Evolutionary conservation across 2,329 filamentous ascomycete species (phyloP).

Genomic region (Venturia nashicola): DNA sequence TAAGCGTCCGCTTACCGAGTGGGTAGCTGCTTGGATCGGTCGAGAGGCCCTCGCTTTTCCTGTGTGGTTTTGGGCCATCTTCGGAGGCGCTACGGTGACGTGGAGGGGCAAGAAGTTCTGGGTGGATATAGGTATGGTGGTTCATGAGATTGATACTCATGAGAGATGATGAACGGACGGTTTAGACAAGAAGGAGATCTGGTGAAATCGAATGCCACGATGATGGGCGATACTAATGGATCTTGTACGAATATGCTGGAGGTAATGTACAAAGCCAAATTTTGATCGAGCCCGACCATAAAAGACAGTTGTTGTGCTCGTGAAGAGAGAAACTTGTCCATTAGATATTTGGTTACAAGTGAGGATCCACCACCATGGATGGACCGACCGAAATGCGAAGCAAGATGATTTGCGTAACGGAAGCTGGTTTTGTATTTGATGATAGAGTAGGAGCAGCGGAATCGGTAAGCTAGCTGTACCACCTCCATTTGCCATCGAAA

Average conservation of each 20-base stretch:
- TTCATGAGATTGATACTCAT: conserved; percentile 23
- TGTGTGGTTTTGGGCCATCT: conserved; percentile 82
- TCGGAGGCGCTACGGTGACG: conserved; percentile 73
- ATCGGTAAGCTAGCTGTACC: no score
- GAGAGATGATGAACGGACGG: neutral
- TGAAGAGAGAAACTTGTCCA: no score
- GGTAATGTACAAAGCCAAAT: neutral
- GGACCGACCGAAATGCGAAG: no score
- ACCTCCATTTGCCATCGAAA: no score
- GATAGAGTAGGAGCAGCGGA: no score
- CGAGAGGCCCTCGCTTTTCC: conserved; percentile 73
- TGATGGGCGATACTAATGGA: neutral
- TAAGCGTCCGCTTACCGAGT: conserved; percentile 51
- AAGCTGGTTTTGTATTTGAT: no score
- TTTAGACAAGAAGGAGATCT: neutral
- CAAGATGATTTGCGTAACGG: no score
- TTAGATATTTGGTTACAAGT: no score
- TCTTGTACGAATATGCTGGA: neutral
- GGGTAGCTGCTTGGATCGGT: conserved; percentile 73
- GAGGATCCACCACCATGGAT: no score
- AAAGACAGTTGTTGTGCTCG: no score
- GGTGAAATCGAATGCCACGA: neutral
- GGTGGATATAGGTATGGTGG: conserved; percentile 75
- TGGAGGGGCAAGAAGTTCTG: conserved; percentile 79
- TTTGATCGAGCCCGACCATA: no score